phyloP scores from a whole-genome alignment of 129 eudicot genomes.

The Helianthus tuberosus region DNA sequence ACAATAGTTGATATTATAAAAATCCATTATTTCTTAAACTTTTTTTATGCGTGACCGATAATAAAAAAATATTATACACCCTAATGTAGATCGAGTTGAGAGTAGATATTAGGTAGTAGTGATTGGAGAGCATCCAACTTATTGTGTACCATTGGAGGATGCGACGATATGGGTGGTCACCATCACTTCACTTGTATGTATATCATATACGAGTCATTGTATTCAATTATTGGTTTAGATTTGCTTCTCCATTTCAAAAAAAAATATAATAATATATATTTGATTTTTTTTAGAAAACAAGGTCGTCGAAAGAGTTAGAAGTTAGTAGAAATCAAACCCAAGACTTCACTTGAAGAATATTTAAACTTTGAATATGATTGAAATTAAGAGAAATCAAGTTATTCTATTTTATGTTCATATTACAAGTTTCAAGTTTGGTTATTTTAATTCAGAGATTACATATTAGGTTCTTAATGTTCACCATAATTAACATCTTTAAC shows the following conservation, averaged over 20 bases:
- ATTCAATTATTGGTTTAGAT: conserved; percentile 1
- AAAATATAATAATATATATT: neutral
- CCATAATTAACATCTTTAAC: no score
- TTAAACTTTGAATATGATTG: no score
- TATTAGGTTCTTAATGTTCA: no score
- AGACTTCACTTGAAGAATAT: no score
- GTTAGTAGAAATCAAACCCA: no score
- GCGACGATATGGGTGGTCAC: conserved; percentile 28
- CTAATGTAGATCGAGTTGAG: neutral
- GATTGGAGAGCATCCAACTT: conserved; percentile 20
- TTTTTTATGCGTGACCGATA: no score
- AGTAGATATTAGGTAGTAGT: conserved; percentile 23
- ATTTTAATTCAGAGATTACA: no score
- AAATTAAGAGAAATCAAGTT: no score
- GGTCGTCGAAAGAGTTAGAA: no score
- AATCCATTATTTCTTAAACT: no score
- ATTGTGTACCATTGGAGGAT: conserved; percentile 32
- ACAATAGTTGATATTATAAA: no score
- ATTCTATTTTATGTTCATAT: no score
- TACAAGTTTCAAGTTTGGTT: neutral
- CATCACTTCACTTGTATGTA: neutral
- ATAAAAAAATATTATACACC: neutral
- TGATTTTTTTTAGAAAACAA: neutral
- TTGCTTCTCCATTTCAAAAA: neutral
- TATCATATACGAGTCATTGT: neutral